Conservation (phyloP, 2,329 filamentous ascomycete species). For the Aspergillus sp. region DNA sequence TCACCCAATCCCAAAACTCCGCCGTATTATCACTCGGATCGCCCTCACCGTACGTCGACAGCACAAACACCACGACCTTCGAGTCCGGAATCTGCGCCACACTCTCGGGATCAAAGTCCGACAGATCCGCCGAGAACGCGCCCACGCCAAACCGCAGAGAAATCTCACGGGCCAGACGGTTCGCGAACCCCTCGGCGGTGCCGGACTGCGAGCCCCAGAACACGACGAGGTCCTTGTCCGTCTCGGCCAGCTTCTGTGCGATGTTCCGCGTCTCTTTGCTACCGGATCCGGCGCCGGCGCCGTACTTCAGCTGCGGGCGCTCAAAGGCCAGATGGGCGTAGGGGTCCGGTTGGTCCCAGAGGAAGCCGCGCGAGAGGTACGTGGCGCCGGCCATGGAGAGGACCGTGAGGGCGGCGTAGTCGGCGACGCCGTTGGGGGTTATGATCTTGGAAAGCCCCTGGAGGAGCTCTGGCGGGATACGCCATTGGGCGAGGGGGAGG, state of each 20-base stretch:
- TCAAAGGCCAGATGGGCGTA: constrained; percentile 51
- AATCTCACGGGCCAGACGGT: constrained; percentile 84
- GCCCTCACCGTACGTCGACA: constrained; percentile 93
- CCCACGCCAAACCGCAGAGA: constrained; percentile 88
- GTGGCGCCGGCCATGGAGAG: constrained; percentile 37
- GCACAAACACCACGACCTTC: constrained; percentile 84
- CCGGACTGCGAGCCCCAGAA: constrained; percentile 96
- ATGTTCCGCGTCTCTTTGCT: constrained; percentile 48
- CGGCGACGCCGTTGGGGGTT: constrained; percentile 26
- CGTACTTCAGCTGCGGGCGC: constrained; percentile 46
- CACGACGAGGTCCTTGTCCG: constrained; percentile 70
- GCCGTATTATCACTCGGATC: constrained; percentile 95
- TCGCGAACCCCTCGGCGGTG: constrained; percentile 91
- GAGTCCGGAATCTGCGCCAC: constrained; percentile 77
- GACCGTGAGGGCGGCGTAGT: constrained; percentile 38
- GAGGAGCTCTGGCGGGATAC: constrained; percentile 18
- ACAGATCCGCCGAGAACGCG: constrained; percentile 89
- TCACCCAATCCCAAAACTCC: constrained; percentile 84
- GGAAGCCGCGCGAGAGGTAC: constrained; percentile 44
- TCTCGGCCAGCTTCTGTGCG: constrained; percentile 43
- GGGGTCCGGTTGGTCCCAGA: constrained; percentile 53
- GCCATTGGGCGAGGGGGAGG: constrained; percentile 1
- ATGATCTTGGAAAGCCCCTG: constrained; percentile 18
- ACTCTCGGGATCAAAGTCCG: constrained; percentile 90
- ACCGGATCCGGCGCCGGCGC: constrained; percentile 14